Conservation (phyloP, 1,284 basidiomycete genomes). For the Malassezia psittaci region DNA sequence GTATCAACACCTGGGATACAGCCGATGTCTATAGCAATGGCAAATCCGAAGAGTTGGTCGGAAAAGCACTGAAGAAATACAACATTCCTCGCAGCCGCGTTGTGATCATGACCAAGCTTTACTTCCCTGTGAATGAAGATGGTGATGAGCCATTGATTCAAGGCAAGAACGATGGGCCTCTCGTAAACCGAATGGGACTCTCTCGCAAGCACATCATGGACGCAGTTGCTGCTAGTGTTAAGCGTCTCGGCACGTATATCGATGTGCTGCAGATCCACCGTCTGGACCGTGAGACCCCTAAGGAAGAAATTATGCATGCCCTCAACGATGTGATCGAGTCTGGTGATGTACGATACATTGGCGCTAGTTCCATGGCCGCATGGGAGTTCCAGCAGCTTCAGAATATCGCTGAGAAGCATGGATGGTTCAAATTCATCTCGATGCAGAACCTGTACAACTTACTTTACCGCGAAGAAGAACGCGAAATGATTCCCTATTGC, state of each 20-base stretch:
- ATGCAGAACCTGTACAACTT: slow-evolving; percentile 62
- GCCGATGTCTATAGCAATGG: slow-evolving; percentile 62
- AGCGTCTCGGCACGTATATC: slow-evolving; percentile 64
- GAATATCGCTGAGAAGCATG: slow-evolving; percentile 14
- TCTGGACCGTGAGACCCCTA: slow-evolving; percentile 53
- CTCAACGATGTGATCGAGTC: slow-evolving; percentile 53
- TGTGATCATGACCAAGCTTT: slow-evolving; percentile 60
- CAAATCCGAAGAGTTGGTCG: slow-evolving; percentile 63
- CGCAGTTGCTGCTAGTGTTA: slow-evolving; percentile 60
- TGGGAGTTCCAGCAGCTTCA: slow-evolving; percentile 19
- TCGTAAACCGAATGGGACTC: slow-evolving; percentile 55
- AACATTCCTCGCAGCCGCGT: slow-evolving; percentile 62
- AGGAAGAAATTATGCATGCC: slow-evolving; percentile 60
- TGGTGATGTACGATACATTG: slow-evolving; percentile 25
- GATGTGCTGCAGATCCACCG: slow-evolving; percentile 51
- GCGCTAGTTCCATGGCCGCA: slow-evolving; percentile 16
- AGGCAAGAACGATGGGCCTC: slow-evolving; percentile 21
- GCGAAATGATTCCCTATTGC: slow-evolving; percentile 60
- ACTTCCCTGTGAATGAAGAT: slow-evolving; percentile 50
- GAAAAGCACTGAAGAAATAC: slow-evolving; percentile 65
- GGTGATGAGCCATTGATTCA: slow-evolving; percentile 17
- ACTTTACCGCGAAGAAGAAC: slow-evolving; percentile 59
- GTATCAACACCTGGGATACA: slow-evolving; percentile 62
- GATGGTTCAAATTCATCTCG: slow-evolving; percentile 47
- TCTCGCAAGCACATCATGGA: slow-evolving; percentile 76